These are phyloP conservation scores for Stereocaulon alpinum DNA, from an alignment of 495 filamentous ascomycete genomes.

Conservation along the genomic window DNA sequence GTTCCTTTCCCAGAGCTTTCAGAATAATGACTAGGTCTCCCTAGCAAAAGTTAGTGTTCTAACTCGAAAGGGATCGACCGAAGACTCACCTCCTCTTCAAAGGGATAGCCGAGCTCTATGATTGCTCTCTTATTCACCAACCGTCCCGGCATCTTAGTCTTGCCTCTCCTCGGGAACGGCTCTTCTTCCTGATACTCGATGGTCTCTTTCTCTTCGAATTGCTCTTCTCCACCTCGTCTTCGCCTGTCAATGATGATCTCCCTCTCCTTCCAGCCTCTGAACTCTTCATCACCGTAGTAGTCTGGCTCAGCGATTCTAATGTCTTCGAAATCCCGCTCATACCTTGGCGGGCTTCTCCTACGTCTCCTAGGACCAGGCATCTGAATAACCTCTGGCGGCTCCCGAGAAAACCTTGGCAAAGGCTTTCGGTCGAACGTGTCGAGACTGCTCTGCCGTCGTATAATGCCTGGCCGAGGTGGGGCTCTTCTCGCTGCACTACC, in stretches of 20 bases:
- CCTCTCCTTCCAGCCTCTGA: slow-evolving; percentile 47
- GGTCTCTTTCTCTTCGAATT: slow-evolving; percentile 23
- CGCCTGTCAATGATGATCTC: slow-evolving; percentile 34
- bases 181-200: slow-evolving; percentile 32
- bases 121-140: slow-evolving; percentile 68
- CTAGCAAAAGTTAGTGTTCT: slow-evolving; percentile 31
- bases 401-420: slow-evolving; percentile 39
- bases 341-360: slow-evolving; percentile 33
- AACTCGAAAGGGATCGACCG: neutral
- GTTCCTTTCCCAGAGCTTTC: slow-evolving; percentile 72
- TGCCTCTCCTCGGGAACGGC: slow-evolving; percentile 70
- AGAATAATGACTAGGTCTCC: slow-evolving; percentile 68
- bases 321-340: slow-evolving; percentile 48
- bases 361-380: slow-evolving; percentile 29
- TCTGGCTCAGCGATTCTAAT: slow-evolving; percentile 60
- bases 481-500: slow-evolving; percentile 5
- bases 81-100: slow-evolving; percentile 63
- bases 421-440: slow-evolving; percentile 66
- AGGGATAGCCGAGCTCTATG: slow-evolving; percentile 76
- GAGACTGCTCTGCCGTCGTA: slow-evolving; percentile 56
- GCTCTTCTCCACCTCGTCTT: slow-evolving; percentile 31
- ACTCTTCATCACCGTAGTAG: slow-evolving; percentile 58
- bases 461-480: slow-evolving; percentile 41
- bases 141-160: slow-evolving; percentile 71
- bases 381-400: slow-evolving; percentile 29